Conservation (phyloP, 306 rosid species). For the Prunus mongolica region DNA sequence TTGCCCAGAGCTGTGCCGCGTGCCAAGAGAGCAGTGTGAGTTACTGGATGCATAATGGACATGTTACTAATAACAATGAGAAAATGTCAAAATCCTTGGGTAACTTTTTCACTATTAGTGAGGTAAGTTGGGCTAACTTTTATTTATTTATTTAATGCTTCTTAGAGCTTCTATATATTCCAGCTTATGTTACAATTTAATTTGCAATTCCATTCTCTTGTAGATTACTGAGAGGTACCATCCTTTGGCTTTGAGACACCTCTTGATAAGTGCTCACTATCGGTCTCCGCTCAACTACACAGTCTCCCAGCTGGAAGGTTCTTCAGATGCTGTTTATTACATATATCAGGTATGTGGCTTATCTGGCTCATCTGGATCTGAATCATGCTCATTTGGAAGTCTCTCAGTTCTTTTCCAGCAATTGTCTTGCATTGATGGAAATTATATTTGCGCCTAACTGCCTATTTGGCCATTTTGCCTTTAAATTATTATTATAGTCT, state of each 20-base stretch:
- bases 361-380: not conserved
- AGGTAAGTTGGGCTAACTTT: constrained; percentile 40
- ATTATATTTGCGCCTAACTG: not conserved
- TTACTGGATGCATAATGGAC: constrained; percentile 98
- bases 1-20: constrained; percentile 94
- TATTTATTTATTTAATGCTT: not conserved
- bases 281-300: constrained; percentile 81
- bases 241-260: constrained; percentile 85
- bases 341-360: constrained; percentile 62
- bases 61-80: constrained; percentile 83
- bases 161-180: constrained; percentile 16
- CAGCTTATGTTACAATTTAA: constrained; percentile 16
- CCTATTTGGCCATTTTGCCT: not conserved
- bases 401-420: not conserved
- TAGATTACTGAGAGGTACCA: constrained; percentile 80
- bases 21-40: constrained; percentile 60
- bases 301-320: constrained; percentile 63
- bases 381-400: not conserved
- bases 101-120: constrained; percentile 94
- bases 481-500: not conserved
- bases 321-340: constrained; percentile 83
- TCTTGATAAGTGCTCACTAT: constrained; percentile 79
- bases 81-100: constrained; percentile 96
- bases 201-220: constrained; percentile 22
- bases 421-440: not conserved